These are phyloP conservation scores for Sutorius australiensis DNA, from an alignment of 768 basidiomycete genomes.

Conservation along the genomic window DNA sequence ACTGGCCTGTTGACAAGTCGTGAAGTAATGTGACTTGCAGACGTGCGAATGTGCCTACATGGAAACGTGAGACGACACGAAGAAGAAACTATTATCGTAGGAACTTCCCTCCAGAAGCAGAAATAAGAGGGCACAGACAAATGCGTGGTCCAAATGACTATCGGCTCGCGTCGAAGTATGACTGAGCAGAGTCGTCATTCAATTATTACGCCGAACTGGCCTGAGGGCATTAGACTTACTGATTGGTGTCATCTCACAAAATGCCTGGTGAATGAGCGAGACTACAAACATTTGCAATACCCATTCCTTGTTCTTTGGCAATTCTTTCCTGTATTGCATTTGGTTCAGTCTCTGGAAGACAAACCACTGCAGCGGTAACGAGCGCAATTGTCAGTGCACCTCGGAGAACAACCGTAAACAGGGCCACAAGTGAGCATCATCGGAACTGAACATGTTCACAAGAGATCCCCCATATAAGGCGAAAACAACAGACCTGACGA, in stretches of 20 bases:
- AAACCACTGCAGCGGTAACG: constrained; percentile 13
- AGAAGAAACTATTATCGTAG: background rate
- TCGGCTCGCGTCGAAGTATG: constrained; percentile 24
- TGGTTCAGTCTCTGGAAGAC: constrained; percentile 22
- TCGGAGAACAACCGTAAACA: constrained; percentile 25
- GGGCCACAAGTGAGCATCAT: constrained; percentile 21
- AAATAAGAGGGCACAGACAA: constrained; percentile 24
- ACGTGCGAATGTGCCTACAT: constrained; percentile 20
- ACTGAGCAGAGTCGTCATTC: background rate
- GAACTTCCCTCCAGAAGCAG: constrained; percentile 22
- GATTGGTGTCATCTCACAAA: constrained; percentile 16
- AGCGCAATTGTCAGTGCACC: constrained; percentile 24
- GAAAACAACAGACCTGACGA: constrained; percentile 20
- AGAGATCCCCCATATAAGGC: constrained; percentile 25
- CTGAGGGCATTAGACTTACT: constrained; percentile 6
- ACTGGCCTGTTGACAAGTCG: constrained; percentile 19
- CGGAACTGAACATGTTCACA: constrained; percentile 22
- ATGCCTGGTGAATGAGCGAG: background rate
- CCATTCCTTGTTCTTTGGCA: background rate
- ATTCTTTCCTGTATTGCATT: constrained; percentile 16
- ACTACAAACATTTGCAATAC: background rate
- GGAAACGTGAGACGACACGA: background rate
- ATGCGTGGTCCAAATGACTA: constrained; percentile 25
- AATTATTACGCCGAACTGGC: background rate
- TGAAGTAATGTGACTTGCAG: constrained; percentile 18